Conservation (phyloP, 495 filamentous ascomycete genomes). For the Penicillium tannophilum region DNA sequence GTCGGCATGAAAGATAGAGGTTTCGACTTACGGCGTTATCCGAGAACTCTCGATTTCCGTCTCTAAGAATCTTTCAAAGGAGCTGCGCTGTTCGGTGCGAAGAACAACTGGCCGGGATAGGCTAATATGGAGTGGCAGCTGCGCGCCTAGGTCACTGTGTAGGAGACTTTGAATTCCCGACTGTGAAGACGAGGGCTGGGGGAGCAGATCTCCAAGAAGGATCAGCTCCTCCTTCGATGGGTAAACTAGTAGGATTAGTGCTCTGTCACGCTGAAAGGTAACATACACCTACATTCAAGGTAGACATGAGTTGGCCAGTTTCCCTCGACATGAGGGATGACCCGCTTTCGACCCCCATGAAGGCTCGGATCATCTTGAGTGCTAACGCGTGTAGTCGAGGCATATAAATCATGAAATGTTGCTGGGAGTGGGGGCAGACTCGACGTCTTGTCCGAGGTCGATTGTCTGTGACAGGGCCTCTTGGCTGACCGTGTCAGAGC, state of each 20-base stretch:
- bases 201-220: conserved; percentile 55
- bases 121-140: conserved; percentile 87
- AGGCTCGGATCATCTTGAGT: conserved; percentile 78
- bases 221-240: conserved; percentile 59
- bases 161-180: conserved; percentile 60
- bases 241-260: conserved; percentile 62
- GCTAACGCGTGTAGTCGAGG: conserved; percentile 69
- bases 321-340: conserved; percentile 81
- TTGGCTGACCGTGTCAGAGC: conserved; percentile 27
- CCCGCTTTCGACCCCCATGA: conserved; percentile 80
- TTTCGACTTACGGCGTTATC: conserved; percentile 46
- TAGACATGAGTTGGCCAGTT: conserved; percentile 94
- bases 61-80: conserved; percentile 53
- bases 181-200: neutral
- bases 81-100: conserved; percentile 61
- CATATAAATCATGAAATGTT: conserved; percentile 87
- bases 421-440: conserved; percentile 76
- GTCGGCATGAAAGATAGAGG: neutral
- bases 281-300: conserved; percentile 74
- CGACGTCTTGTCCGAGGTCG: conserved; percentile 1
- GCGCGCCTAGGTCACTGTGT: conserved; percentile 71
- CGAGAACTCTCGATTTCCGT: conserved; percentile 39
- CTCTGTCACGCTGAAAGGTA: neutral
- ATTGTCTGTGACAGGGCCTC: conserved; percentile 23
- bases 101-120: conserved; percentile 76